Percentiles rank a stretch among this genome's conserved stretches.
phyloP scores from a whole-genome alignment of 2,329 filamentous ascomycete species.

The Meredithiella fracta region DNA sequence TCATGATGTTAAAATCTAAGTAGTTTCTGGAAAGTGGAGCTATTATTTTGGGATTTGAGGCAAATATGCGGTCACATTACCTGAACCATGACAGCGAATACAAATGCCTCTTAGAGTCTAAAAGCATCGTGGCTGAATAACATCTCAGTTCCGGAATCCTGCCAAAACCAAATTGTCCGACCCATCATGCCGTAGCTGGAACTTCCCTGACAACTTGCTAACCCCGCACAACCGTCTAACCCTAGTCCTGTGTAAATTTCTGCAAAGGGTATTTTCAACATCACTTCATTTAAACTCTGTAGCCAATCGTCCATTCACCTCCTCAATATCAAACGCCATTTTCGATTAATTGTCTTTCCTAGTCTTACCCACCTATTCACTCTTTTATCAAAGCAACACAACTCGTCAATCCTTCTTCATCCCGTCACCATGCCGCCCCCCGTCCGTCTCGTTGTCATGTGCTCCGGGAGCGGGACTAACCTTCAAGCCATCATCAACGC shows the following conservation, averaged over 20 bases:
- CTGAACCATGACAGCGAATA: too few relatives aligned
- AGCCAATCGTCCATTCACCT: neutral
- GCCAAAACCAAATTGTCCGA: neutral
- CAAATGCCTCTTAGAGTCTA: too few relatives aligned
- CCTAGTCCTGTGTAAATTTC: constrained; percentile 5
- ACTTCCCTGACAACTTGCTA: neutral
- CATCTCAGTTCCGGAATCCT: neutral
- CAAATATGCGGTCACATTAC: too few relatives aligned
- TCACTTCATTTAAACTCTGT: neutral
- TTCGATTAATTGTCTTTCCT: too few relatives aligned
- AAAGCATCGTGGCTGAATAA: too few relatives aligned
- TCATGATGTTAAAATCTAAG: too few relatives aligned
- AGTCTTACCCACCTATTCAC: too few relatives aligned
- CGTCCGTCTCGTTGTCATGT: constrained; percentile 48
- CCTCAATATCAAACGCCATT: neutral
- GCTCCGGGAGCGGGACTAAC: constrained; percentile 60
- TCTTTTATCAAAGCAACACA: too few relatives aligned
- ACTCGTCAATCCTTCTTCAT: neutral
- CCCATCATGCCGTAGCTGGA: neutral
- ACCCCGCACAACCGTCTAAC: neutral
- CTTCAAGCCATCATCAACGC: constrained; percentile 54
- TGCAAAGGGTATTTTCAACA: constrained; percentile 3
- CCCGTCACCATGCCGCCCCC: constrained; percentile 13
- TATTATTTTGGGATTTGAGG: too few relatives aligned
- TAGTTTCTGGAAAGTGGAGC: too few relatives aligned